Conservation (phyloP, 495 filamentous ascomycete genomes). For the Neurospora sp. region DNA sequence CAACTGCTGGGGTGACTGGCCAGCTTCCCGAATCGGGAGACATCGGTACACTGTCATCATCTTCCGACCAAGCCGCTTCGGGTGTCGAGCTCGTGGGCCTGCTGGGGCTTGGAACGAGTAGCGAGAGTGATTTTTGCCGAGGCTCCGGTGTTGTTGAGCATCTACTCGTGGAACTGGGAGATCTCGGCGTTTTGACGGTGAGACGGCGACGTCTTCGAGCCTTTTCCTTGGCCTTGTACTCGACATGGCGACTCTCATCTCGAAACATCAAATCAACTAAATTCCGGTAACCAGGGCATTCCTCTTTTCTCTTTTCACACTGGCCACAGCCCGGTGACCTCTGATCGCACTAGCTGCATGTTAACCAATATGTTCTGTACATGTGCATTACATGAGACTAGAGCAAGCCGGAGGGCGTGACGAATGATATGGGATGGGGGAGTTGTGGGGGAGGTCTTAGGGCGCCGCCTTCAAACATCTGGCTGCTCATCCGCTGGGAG, state of each 20-base stretch:
- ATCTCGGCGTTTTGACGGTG: constrained; percentile 5
- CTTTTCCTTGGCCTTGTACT: constrained; percentile 47
- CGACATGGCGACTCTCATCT: constrained; percentile 59
- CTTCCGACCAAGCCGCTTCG: constrained; percentile 10
- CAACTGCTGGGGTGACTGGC: constrained; percentile 24
- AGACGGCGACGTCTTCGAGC: constrained; percentile 21
- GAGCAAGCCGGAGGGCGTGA: background rate
- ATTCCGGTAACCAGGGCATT: constrained; percentile 63
- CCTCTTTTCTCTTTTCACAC: constrained; percentile 49
- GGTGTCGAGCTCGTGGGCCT: constrained; percentile 8
- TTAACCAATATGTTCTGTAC: constrained; percentile 3
- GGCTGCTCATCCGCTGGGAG: background rate
- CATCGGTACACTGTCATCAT: constrained; percentile 19
- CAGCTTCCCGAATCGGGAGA: constrained; percentile 27
- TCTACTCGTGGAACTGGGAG: constrained; percentile 12
- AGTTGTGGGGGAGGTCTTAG: background rate
- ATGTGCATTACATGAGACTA: background rate
- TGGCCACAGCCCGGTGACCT: constrained; percentile 55
- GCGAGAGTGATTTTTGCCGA: constrained; percentile 6
- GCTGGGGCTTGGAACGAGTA: constrained; percentile 9
- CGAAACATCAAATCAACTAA: constrained; percentile 62
- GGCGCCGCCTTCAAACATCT: background rate
- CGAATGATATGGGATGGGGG: background rate
- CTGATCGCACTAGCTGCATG: constrained; percentile 50
- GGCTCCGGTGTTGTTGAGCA: constrained; percentile 19